phyloP scores from a whole-genome alignment of 2,329 filamentous ascomycete genomes.

The Colletotrichum chrysophilum region DNA sequence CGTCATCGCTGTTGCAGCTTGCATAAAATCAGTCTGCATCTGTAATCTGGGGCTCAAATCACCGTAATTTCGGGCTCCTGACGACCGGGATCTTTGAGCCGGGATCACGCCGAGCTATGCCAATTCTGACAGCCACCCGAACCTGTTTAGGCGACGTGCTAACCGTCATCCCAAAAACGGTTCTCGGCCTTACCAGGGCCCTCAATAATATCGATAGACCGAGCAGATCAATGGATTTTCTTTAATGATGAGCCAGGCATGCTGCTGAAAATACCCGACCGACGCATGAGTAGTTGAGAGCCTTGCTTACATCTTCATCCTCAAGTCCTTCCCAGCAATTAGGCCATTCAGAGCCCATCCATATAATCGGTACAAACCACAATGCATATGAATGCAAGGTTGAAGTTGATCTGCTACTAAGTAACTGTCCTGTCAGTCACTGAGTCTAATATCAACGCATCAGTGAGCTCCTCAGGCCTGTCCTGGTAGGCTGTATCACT shows the following conservation, averaged over 20 bases:
- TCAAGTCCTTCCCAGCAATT: neutral
- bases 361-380: neutral
- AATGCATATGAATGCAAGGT: neutral
- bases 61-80: conserved; percentile 14
- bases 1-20: neutral
- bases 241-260: neutral
- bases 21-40: neutral
- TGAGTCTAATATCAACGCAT: neutral
- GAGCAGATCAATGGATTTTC: neutral
- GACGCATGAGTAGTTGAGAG: neutral
- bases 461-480: neutral
- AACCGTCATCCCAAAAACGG: conserved; percentile 2
- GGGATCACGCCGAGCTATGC: neutral
- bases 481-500: neutral
- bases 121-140: neutral
- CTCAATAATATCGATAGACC: neutral
- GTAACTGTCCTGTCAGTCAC: neutral
- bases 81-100: neutral
- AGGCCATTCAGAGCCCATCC: neutral
- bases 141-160: neutral
- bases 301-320: neutral
- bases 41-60: conserved; percentile 4
- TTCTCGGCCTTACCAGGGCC: neutral
- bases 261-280: neutral
- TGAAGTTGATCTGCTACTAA: neutral